Base-by-base conservation (phyloP, 306 rosid genomes). In the Acacia melanoxylon region DNA sequence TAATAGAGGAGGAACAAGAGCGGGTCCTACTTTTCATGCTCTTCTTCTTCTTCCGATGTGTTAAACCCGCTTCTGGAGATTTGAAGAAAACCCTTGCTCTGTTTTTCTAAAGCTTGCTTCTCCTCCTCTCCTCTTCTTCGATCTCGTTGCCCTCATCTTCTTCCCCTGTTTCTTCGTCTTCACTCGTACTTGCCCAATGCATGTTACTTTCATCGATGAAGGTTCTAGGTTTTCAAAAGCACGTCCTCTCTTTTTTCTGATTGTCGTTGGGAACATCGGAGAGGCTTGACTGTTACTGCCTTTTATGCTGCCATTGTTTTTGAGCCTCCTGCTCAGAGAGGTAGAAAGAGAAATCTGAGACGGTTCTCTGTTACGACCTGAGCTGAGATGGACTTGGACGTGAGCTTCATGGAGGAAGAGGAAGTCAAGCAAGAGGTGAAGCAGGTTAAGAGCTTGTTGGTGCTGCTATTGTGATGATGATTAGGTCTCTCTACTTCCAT, bases 151-250 rank as follows among this genome's bases (percentile, higher is more conserved):
- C 76, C 97, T 90, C 88, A 95, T 89, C 82, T 90, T 92, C 91
- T 89, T 95, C 74, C 98, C 97, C 35, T 93, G 98, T 63, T 92
- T 93, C 91, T 92, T 95, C 9, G 97, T 93, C 82, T 93, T 95
- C 56, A 93, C 99, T 37, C 99, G 88, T 52, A 93, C 99, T 72
- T 93, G 99, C 1, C 99, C 99, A 66, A 91, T 91, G 25, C 93
- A 91, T 8, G 95, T 91, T 20, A 91, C 95, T 27, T 91, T 91
- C 0, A 93, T 93, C 20, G 95, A 91, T 8, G 95, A 89, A 0
- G 93, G 95, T 40, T 91, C 95, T 9, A 91, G 95, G 52, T 89
- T 91, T 8, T 91, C 92, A 29, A 86, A 89, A 8, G 78, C 87
- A 5, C 86, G 78, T 4, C 88, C 90, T 24, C 89, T 68, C 31